phyloP scores from a whole-genome alignment of 2,329 filamentous ascomycete species.

The Penicillium paneum region DNA sequence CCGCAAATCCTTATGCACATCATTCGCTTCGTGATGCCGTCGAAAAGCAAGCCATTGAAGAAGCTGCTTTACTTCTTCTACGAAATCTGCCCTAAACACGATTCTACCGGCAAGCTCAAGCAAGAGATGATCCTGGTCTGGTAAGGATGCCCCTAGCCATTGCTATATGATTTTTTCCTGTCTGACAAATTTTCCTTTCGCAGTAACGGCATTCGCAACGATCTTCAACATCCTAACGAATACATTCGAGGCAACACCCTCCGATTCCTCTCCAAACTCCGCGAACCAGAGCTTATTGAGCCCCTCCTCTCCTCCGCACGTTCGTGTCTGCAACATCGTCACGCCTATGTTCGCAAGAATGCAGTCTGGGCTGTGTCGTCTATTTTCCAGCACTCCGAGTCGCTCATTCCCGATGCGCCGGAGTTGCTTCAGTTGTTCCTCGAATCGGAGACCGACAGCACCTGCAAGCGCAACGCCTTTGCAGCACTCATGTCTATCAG shows the following conservation, averaged over 20 bases:
- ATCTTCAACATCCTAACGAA: conserved; percentile 95
- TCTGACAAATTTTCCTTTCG: conserved; percentile 16
- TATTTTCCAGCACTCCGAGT: conserved; percentile 85
- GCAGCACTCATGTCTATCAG: conserved; percentile 86
- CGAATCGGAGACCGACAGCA: conserved; percentile 84
- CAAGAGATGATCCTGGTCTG: conserved; percentile 99
- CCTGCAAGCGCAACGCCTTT: conserved; percentile 97
- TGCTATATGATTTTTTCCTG: background rate
- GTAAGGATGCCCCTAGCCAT: conserved; percentile 51
- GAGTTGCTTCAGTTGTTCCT: conserved; percentile 89
- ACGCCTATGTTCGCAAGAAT: conserved; percentile 97
- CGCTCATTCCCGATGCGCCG: conserved; percentile 89
- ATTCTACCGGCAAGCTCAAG: conserved; percentile 89
- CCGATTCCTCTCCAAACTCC: conserved; percentile 93
- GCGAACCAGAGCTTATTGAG: conserved; percentile 93
- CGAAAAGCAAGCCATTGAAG: conserved; percentile 92
- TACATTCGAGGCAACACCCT: conserved; percentile 98
- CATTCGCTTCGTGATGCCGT: conserved; percentile 99
- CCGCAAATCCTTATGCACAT: conserved; percentile 97
- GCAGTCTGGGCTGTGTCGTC: conserved; percentile 92
- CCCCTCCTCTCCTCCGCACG: conserved; percentile 89
- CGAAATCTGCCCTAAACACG: conserved; percentile 95
- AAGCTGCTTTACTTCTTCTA: conserved; percentile 99
- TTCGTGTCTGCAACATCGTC: conserved; percentile 88
- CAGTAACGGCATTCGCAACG: conserved; percentile 96